Percentiles rank a stretch among this genome's conserved stretches.
These are phyloP conservation scores for Fusarium newnesense DNA, from an alignment of 2,329 filamentous ascomycete species.

Conservation along the genomic window DNA sequence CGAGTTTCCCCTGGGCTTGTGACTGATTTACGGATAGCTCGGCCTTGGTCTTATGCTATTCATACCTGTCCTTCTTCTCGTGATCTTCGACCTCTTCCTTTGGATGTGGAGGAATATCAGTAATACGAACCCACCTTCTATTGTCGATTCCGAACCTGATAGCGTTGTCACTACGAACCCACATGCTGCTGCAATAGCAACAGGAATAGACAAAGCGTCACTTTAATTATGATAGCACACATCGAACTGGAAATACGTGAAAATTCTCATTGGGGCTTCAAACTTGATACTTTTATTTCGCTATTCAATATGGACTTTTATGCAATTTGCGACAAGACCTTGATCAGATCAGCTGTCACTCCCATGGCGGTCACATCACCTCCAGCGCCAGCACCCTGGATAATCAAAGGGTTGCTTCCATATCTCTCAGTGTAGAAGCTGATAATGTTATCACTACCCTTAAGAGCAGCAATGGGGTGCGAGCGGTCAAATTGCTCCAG, in stretches of 20 bases:
- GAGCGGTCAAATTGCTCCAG: constrained; percentile 88
- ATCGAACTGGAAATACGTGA: constrained; percentile 3
- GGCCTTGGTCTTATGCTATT: constrained; percentile 58
- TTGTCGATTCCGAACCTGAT: constrained; percentile 31
- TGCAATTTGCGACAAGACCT: constrained; percentile 80
- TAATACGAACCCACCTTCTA: constrained; percentile 27
- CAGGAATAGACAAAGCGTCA: constrained; percentile 38
- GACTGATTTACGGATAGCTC: constrained; percentile 48
- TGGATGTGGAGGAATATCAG: constrained; percentile 62
- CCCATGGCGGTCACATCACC: constrained; percentile 98
- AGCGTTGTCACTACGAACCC: constrained; percentile 29
- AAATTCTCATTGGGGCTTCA: not conserved
- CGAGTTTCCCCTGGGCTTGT: constrained; percentile 5
- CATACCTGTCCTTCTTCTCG: constrained; percentile 58
- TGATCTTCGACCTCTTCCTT: constrained; percentile 62
- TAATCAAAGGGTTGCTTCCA: constrained; percentile 87
- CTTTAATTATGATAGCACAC: constrained; percentile 22
- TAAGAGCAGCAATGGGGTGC: constrained; percentile 91
- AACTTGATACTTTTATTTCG: constrained; percentile 35
- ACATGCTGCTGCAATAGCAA: constrained; percentile 37
- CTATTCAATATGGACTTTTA: constrained; percentile 42
- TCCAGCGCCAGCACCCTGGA: constrained; percentile 94
- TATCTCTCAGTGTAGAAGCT: constrained; percentile 98
- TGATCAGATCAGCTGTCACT: constrained; percentile 91
- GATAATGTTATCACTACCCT: constrained; percentile 99